These are phyloP conservation scores for Solanum hybrid DNA, from an alignment of 305 asterid genomes.

Conservation along the genomic window DNA sequence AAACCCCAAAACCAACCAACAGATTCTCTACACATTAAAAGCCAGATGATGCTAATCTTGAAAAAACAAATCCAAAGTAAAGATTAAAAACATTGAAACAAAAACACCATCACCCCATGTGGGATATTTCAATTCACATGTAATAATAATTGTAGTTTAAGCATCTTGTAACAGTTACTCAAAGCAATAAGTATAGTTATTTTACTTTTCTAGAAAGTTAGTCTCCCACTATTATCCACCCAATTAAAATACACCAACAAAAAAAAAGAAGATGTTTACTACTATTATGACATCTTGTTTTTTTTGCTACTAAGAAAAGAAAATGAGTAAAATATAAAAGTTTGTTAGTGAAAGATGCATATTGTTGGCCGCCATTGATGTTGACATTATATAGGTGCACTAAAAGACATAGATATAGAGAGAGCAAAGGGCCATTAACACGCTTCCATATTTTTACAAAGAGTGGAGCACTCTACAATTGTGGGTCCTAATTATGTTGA, in stretches of 20 bases:
- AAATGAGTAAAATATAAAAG: constrained; percentile 1
- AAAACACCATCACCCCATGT: constrained; percentile 7
- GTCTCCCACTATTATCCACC: not conserved
- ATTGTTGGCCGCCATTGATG: constrained; percentile 56
- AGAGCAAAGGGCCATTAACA: not conserved
- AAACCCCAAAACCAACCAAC: not conserved
- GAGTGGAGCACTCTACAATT: not conserved
- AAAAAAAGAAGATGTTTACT: not conserved
- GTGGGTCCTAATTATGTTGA: not conserved
- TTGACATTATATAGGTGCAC: constrained; percentile 27
- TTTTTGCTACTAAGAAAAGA: constrained; percentile 13
- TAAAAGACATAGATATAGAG: constrained; percentile 20
- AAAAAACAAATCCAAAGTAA: not conserved
- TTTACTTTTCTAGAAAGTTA: not conserved
- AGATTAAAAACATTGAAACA: constrained; percentile 2
- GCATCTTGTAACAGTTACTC: constrained; percentile 6
- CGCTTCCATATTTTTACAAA: not conserved
- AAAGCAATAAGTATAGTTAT: constrained; percentile 6
- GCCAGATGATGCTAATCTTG: not conserved
- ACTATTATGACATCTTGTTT: constrained; percentile 11
- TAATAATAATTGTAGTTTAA: not conserved
- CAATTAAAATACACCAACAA: not conserved
- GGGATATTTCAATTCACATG: not conserved
- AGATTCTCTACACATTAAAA: not conserved
- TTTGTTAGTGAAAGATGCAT: constrained; percentile 16